Evolutionary conservation across 495 filamentous ascomycete genomes (phyloP).

Genomic region (Chaetomium tenue): DNA sequence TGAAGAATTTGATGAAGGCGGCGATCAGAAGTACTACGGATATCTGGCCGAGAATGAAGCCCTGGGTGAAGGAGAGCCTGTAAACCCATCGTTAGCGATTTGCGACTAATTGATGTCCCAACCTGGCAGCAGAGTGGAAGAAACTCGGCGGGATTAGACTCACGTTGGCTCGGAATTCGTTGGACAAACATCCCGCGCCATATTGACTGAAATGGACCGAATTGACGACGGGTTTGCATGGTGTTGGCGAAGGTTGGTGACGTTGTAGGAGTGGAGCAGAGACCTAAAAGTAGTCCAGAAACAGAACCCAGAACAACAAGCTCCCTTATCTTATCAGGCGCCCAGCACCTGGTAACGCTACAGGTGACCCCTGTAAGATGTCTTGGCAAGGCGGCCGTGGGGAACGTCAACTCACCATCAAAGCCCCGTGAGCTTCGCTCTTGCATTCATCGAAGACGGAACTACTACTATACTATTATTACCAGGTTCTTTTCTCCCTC

Average conservation of each 20-base stretch:
- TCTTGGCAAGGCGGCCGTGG: constrained; percentile 5
- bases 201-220: constrained; percentile 14
- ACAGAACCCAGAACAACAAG: neutral
- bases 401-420: constrained; percentile 7
- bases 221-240: neutral
- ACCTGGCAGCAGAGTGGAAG: too few relatives aligned
- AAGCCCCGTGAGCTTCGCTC: neutral
- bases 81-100: constrained; percentile 13
- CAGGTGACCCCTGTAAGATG: neutral
- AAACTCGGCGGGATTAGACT: constrained; percentile 19
- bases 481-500: too few relatives aligned
- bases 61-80: constrained; percentile 87
- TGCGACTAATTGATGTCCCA: neutral
- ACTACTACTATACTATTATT: too few relatives aligned
- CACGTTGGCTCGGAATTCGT: constrained; percentile 49
- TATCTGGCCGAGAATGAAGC: constrained; percentile 88
- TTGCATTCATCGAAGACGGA: neutral
- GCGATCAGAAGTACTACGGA: constrained; percentile 86
- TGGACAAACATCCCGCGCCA: constrained; percentile 45
- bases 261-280: neutral
- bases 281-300: neutral
- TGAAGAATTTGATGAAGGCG: constrained; percentile 99
- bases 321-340: constrained; percentile 11
- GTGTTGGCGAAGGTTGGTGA: neutral
- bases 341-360: too few relatives aligned